Evolutionary conservation across 2,329 filamentous ascomycete species (phyloP), one percentile per base, ranked within the genome.

Genomic region (Chalara sp.): DNA sequence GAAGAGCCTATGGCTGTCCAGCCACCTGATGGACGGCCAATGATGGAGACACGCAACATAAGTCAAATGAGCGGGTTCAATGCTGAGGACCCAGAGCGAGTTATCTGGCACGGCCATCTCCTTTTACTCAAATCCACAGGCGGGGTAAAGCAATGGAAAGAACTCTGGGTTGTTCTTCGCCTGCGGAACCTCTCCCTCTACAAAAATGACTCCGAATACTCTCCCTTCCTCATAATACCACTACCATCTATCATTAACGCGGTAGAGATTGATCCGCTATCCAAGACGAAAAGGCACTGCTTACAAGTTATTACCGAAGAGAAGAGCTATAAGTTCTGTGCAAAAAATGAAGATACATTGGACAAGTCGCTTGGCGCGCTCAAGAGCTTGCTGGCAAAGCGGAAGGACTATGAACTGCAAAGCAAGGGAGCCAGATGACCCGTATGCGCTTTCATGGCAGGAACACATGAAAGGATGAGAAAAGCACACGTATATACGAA

Each of bases 231-330:
- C 60, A 87, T 99, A 60, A 74, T 96, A 33, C 82, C 87, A 4
- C 81, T 97, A 61, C 75, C 81, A 6, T 82, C 77, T 49, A 84
- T 99, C 48, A 86, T 97, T 61, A 88, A 95, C 60, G 91, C 89
- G 1, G 91, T 96, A 28, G 93, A 97, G 63, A 89, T 96, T 49
- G 89, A 97, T 59, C 86, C 91, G 0, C 73, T 95, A 56, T 92
- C 87, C 62, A 86, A 80, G 63, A 93, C 83, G 59, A 96, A 96
- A 72, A 79, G 77, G 44, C 83, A 87, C 65, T 97, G 93, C 68
- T 76, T 97, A 66, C 92, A 97, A 68, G 79, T 97, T 61, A 96
- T 99, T 63, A 88, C 87, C 35, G 92, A 96, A 61, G 92, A 97
- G 65, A 93, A 89, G 70, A 87, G 80, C 50, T 88, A 85, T 61